Evolutionary conservation across 2,329 filamentous ascomycete genomes (phyloP), one percentile per base, ranked within the genome.

Genomic region (Colletotrichum tabaci): DNA sequence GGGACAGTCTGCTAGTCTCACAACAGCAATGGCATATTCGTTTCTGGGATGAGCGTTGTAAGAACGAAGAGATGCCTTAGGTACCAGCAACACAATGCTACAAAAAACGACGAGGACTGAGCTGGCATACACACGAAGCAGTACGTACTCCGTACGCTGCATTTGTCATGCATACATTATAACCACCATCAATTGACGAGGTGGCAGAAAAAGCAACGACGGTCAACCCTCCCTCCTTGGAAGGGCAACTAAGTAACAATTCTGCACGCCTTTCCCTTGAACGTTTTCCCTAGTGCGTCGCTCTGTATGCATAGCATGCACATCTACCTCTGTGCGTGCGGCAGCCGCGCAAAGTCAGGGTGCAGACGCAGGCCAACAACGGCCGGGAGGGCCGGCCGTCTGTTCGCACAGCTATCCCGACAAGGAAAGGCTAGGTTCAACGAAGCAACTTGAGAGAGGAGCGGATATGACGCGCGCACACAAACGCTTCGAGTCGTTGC

Each of bases 371-470:
- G 26, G 46, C 38, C 40, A 21, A n/a, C 40, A n/a, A 26, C 40
- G 13, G 40, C 58, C 23, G 42, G 58, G 42, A 49, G 58, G 42
- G 58, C 47, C 10, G 13, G 18, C 52, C 15, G 60, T 50, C 58
- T 63, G 58, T 68, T 68, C 66, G 66, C 66, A 68, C 66, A 68
- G 66, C 58, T 68, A 49, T 40, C 66, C 42, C 63, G 56, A 15
- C 58, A 62, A 56, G 66, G 66, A 56, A 63, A 63, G 66, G 60
- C 57, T 47, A 35, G 9, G 9, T 44, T 57, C 16, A 46, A 44
- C 35, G 50, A 50, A 50, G 60, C 1, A 38, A 42, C n/a, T 42
- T 30, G 30, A 30, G 8, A 40, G 55, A 63, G 50, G 50, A 56
- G 61, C 66, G 61, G 61, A 66, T 61, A 66, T 61, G 49, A 66